Conservation (phyloP, 176 grass and related monocot genomes). For the Zoysia pacifica region DNA sequence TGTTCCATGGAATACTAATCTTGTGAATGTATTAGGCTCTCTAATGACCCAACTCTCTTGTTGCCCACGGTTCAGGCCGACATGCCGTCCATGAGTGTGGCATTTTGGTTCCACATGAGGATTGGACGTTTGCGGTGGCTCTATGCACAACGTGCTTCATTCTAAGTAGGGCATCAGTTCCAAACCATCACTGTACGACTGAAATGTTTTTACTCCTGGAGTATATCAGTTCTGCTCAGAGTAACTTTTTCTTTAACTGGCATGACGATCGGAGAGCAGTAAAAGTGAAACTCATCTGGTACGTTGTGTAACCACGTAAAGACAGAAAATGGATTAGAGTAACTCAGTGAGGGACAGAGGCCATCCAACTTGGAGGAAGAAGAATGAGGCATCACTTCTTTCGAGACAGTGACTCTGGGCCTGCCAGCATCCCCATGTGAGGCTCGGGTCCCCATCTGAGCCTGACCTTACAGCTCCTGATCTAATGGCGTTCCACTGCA, state of each 20-base stretch:
- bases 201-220: neutral
- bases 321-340: slow-evolving; percentile 7
- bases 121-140: slow-evolving; percentile 3
- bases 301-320: neutral
- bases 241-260: neutral
- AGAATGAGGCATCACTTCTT: slow-evolving; percentile 19
- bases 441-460: slow-evolving; percentile 33
- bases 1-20: slow-evolving; percentile 51
- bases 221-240: neutral
- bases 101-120: slow-evolving; percentile 29
- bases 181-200: neutral
- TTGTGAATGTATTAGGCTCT: slow-evolving; percentile 58
- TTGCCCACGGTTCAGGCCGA: neutral
- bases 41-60: slow-evolving; percentile 6
- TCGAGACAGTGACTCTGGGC: slow-evolving; percentile 13
- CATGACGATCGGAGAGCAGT: neutral
- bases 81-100: slow-evolving; percentile 14
- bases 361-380: neutral
- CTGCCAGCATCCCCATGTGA: slow-evolving; percentile 52
- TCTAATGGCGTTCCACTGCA: neutral
- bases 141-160: slow-evolving; percentile 22
- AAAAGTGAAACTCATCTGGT: neutral
- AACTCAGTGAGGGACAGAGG: neutral
- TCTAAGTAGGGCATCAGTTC: slow-evolving; percentile 7
- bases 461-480: neutral